Evolutionary conservation across 345 rosid species (phyloP), one percentile per base, ranked within the genome.

Genomic region (Clarkia xantiana): DNA sequence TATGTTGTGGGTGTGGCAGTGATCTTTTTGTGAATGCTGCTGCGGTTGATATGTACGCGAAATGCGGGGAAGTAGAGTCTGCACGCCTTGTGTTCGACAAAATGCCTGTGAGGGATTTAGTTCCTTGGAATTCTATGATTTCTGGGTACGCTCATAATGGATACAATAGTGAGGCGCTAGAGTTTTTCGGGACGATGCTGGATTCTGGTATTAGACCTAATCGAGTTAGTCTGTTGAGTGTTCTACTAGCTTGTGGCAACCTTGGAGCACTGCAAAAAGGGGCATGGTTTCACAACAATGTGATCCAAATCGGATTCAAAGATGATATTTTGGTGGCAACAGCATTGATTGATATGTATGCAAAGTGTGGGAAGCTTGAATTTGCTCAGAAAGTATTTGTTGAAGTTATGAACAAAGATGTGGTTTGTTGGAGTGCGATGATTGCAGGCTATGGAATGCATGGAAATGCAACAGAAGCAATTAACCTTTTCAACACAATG

Each of bases 31-130:
- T 68, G 55, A 70, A 73, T 15, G 67, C 81, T 46, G 70, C 79
- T 40, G 64, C 72, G 2, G 64, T 77, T 45, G 76, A 77, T 55
- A 77, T 77, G 81, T 80, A 80, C 64, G 71, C 77, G 76, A 77
- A 77, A 45, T 75, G 79, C 49, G 65, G 45, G 58, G 66, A 72
- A 43, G 78, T 71, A 1, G 67, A 63, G 18, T 67, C 75, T 57
- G 80, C 70, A 38, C 50, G 64, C 62, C 70, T 44, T 60, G 73
- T 72, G 44, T 80, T 80, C 58, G 50, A 56, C 18, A 67, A 67
- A 70, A 76, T 68, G 54, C 73, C 68, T 22, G 36, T 20, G 22
- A 76, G 66, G 67, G 82, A 80, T 58, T 82, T 74, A n/a, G 73
- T 80, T 40, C 60, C 65, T 60, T 80, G 86, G 83, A 70, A 57